These are phyloP conservation scores for Crataegus laevigata DNA, from an alignment of 306 rosid species.

Conservation along the genomic window DNA sequence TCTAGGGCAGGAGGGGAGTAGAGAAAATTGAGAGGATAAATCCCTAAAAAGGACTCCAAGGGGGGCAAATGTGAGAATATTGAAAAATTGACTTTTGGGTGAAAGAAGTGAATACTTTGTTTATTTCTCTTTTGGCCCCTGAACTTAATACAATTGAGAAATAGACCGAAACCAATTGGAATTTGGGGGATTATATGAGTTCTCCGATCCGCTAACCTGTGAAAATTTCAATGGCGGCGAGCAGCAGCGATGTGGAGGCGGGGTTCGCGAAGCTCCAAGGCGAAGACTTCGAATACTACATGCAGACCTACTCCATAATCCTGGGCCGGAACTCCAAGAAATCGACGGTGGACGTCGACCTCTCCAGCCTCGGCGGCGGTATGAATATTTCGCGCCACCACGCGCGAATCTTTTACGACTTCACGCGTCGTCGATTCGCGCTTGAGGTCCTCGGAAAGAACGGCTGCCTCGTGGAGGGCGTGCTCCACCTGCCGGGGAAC, in stretches of 20 bases:
- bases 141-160: background rate
- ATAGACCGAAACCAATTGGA: background rate
- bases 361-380: conserved; percentile 97
- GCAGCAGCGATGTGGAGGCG: conserved; percentile 81
- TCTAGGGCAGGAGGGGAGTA: background rate
- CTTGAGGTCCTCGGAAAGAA: conserved; percentile 92
- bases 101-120: background rate
- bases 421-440: conserved; percentile 92
- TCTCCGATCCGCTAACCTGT: background rate
- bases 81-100: background rate
- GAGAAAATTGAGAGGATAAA: background rate
- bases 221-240: conserved; percentile 24
- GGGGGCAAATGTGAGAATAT: background rate
- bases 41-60: background rate
- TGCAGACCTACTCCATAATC: conserved; percentile 96
- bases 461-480: conserved; percentile 95
- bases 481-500: conserved; percentile 88
- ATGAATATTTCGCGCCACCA: conserved; percentile 99
- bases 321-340: conserved; percentile 97
- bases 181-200: background rate
- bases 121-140: background rate
- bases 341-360: conserved; percentile 93
- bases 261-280: conserved; percentile 98
- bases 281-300: conserved; percentile 96
- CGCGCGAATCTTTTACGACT: conserved; percentile 95